phyloP scores from a whole-genome alignment of 2,329 filamentous ascomycete genomes.

The Cordyceps tenuipes region DNA sequence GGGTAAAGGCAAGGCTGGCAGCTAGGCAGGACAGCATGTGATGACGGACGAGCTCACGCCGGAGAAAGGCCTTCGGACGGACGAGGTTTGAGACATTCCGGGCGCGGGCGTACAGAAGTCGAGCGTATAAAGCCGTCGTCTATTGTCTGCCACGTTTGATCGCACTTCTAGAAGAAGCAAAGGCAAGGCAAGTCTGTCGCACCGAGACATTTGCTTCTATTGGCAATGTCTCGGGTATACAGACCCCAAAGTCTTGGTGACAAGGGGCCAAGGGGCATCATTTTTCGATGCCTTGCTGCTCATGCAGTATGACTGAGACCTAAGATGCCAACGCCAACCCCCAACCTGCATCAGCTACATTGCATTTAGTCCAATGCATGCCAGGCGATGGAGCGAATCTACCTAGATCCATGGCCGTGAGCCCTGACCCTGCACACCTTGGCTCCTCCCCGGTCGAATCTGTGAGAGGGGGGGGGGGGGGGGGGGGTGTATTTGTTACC shows the following conservation, averaged over 20 bases:
- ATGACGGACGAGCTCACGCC: neutral
- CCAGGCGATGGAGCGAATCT: too few species aligned
- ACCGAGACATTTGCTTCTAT: neutral
- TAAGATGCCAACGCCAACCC: neutral
- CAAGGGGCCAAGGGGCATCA: neutral
- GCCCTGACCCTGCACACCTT: neutral
- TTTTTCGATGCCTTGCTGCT: neutral
- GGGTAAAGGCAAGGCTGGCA: too few species aligned
- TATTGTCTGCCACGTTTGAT: neutral
- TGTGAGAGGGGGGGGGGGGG: too few species aligned
- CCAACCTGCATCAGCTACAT: too few species aligned
- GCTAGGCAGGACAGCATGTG: neutral
- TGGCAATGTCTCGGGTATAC: neutral
- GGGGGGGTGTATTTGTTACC: neutral
- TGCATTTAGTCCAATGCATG: too few species aligned
- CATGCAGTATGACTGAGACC: neutral
- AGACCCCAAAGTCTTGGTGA: neutral
- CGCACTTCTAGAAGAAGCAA: neutral
- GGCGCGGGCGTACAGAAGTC: neutral
- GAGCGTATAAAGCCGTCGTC: too few species aligned
- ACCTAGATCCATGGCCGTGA: too few species aligned
- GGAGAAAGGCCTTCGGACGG: neutral
- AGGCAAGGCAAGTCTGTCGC: neutral
- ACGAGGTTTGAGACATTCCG: neutral
- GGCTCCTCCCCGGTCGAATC: neutral